These are phyloP conservation scores for Aspergillus nanangensis DNA, from an alignment of 495 filamentous ascomycete genomes.

Conservation along the genomic window DNA sequence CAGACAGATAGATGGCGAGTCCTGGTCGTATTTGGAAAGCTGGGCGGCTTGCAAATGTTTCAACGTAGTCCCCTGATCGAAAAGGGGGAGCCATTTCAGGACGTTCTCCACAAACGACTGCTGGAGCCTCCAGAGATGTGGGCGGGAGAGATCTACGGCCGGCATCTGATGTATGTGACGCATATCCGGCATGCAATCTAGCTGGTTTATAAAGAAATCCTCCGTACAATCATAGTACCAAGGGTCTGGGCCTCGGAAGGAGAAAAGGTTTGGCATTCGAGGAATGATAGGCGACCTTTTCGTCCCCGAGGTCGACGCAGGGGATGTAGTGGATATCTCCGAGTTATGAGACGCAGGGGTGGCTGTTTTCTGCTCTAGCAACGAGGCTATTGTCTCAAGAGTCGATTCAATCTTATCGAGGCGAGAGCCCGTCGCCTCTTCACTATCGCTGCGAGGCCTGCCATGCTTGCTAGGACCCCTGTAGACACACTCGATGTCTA, in stretches of 20 bases:
- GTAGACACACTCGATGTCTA: no score
- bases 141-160: background rate
- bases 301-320: background rate
- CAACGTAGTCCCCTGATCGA: background rate
- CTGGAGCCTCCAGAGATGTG: background rate
- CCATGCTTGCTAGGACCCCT: no score
- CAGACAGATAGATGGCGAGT: background rate
- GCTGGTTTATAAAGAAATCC: background rate
- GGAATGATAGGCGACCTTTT: background rate
- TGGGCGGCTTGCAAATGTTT: background rate
- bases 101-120: background rate
- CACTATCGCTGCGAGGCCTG: no score
- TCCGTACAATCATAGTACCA: background rate
- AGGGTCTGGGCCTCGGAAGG: background rate
- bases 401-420: no score
- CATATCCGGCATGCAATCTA: background rate
- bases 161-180: background rate
- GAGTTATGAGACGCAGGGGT: background rate
- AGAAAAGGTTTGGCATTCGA: background rate
- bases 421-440: no score
- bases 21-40: background rate
- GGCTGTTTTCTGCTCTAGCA: background rate
- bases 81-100: background rate
- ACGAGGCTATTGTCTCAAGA: no score
- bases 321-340: background rate